These are phyloP conservation scores for Leccinum barrowsii DNA, from an alignment of 768 basidiomycete genomes.

Conservation along the genomic window DNA sequence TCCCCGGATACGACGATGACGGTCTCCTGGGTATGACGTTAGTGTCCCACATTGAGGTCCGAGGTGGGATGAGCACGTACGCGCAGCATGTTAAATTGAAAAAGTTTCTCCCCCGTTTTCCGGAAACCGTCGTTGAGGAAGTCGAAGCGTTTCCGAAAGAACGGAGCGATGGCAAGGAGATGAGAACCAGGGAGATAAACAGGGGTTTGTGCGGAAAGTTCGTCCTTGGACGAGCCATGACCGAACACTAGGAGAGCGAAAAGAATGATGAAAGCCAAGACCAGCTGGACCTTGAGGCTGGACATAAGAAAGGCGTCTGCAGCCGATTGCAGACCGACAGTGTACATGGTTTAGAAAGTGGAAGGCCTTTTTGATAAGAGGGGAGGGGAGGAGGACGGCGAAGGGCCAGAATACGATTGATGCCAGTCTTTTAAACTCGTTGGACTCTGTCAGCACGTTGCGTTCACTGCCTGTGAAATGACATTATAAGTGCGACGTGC, in stretches of 20 bases:
- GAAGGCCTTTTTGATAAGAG: slow-evolving; percentile 26
- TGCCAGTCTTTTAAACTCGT: slow-evolving; percentile 23
- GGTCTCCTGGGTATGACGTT: slow-evolving; percentile 48
- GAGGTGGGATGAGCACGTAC: slow-evolving; percentile 39
- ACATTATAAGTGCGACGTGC: slow-evolving; percentile 25
- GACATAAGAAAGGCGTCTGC: slow-evolving; percentile 36
- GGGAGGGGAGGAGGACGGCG: slow-evolving; percentile 16
- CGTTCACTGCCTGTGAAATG: slow-evolving; percentile 19
- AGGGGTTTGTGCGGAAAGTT: slow-evolving; percentile 41
- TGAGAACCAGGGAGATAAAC: slow-evolving; percentile 54
- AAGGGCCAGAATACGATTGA: slow-evolving; percentile 20
- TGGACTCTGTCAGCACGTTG: slow-evolving; percentile 21
- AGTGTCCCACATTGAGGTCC: slow-evolving; percentile 13
- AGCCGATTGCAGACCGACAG: slow-evolving; percentile 40
- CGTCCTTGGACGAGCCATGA: slow-evolving; percentile 41
- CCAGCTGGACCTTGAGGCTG: slow-evolving; percentile 31
- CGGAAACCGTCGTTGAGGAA: slow-evolving; percentile 72
- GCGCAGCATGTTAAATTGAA: slow-evolving; percentile 65
- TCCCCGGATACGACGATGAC: slow-evolving; percentile 79
- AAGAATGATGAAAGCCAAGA: slow-evolving; percentile 32
- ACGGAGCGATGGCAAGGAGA: slow-evolving; percentile 57
- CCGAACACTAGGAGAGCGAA: slow-evolving; percentile 40
- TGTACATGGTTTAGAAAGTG: slow-evolving; percentile 35
- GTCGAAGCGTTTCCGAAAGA: slow-evolving; percentile 68
- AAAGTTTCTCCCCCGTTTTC: slow-evolving; percentile 60